Conservation (phyloP, 148 eudicot genomes). For the Arctostaphylos glauca region DNA sequence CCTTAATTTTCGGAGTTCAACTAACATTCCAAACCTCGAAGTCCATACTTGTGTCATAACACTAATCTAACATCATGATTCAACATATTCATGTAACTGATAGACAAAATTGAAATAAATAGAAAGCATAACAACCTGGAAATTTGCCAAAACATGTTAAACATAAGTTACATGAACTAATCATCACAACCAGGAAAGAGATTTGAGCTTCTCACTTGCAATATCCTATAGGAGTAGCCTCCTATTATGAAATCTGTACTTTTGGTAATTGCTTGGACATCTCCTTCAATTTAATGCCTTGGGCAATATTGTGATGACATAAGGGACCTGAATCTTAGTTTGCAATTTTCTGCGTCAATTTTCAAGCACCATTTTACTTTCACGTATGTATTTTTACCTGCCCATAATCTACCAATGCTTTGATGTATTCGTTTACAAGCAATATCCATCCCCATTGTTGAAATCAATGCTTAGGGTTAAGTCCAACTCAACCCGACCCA, state of each 20-base stretch:
- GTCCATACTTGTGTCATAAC: too few species aligned
- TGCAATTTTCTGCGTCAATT: not conserved
- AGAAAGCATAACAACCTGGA: too few species aligned
- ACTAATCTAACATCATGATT: too few species aligned
- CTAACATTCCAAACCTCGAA: too few species aligned
- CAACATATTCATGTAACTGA: too few species aligned
- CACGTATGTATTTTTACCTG: not conserved
- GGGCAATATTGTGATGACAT: not conserved
- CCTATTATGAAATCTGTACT: not conserved
- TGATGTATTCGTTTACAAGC: not conserved
- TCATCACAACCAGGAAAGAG: too few species aligned
- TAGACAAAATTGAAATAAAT: too few species aligned
- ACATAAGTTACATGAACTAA: not conserved
- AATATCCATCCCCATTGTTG: not conserved
- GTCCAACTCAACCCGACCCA: not conserved
- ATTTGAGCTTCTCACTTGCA: not conserved
- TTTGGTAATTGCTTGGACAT: not conserved
- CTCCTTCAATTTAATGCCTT: not conserved
- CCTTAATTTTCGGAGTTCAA: too few species aligned
- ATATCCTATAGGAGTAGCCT: not conserved
- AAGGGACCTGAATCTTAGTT: not conserved
- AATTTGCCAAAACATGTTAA: not conserved
- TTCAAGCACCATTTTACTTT: not conserved
- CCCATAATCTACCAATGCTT: not conserved
- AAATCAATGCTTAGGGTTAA: not conserved